Evolutionary conservation across 2,329 filamentous ascomycete genomes (phyloP).

Genomic region (Diaporthe sp.): DNA sequence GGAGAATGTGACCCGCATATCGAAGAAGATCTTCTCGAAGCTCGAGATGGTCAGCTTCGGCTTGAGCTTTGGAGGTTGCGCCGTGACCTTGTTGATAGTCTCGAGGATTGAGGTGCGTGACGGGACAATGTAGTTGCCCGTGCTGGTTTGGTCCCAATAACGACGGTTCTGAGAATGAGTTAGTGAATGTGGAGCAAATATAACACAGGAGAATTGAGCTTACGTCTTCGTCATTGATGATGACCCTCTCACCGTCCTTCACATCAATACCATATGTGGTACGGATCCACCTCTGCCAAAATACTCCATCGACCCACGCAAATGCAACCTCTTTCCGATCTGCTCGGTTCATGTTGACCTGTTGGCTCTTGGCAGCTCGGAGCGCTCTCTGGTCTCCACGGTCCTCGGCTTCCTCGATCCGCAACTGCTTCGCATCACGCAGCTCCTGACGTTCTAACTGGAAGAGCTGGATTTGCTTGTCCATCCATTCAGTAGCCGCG

Average conservation of each 20-base stretch:
- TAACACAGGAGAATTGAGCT: conserved; percentile 56
- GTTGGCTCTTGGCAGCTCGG: conserved; percentile 88
- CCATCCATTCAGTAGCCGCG: conserved; percentile 97
- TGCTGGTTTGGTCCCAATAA: conserved; percentile 94
- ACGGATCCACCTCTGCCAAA: conserved; percentile 97
- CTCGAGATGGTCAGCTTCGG: conserved; percentile 83
- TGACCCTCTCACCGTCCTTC: conserved; percentile 88
- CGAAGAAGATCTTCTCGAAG: conserved; percentile 79
- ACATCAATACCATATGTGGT: conserved; percentile 96
- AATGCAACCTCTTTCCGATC: conserved; percentile 92
- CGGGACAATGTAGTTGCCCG: conserved; percentile 89
- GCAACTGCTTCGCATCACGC: conserved; percentile 92
- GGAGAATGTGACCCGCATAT: conserved; percentile 70
- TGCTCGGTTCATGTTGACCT: conserved; percentile 90
- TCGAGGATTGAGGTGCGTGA: conserved; percentile 93
- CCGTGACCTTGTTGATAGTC: conserved; percentile 80
- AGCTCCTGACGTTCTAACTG: conserved; percentile 94
- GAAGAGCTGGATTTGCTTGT: conserved; percentile 92
- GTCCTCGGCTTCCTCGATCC: conserved; percentile 96
- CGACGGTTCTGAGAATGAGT: conserved; percentile 78
- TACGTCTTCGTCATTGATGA: conserved; percentile 98
- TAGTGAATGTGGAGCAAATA: conserved; percentile 47
- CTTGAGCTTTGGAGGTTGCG: conserved; percentile 78
- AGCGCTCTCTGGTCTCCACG: conserved; percentile 90
- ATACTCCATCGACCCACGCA: conserved; percentile 96